A percentile compares a stretch with the other conserved stretches of the same genome.
phyloP scores from a whole-genome alignment of 805 yeast species.

The Sporopachydermia lactativora region DNA sequence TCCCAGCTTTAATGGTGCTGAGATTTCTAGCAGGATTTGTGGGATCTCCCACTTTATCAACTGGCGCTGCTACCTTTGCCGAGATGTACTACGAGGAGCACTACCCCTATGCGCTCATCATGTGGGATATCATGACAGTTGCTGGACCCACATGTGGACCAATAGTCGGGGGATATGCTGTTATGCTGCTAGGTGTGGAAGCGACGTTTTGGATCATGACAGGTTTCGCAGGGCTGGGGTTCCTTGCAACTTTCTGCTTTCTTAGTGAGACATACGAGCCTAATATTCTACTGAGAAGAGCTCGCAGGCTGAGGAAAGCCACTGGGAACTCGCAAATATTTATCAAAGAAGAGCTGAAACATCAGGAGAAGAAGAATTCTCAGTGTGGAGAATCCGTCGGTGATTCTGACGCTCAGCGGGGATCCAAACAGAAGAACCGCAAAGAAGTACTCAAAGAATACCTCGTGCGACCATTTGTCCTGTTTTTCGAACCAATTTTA shows the following conservation, averaged over 20 bases:
- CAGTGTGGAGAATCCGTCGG: conserved; percentile 16
- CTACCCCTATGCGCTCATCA: conserved; percentile 32
- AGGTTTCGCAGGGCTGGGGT: conserved; percentile 35
- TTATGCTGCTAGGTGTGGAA: conserved; percentile 49
- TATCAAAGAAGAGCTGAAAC: conserved; percentile 10
- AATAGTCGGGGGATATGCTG: conserved; percentile 37
- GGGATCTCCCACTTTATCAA: conserved; percentile 39
- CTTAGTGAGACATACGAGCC: conserved; percentile 50
- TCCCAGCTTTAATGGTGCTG: conserved; percentile 24
- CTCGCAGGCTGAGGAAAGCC: conserved; percentile 24
- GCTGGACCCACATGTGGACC: conserved; percentile 42
- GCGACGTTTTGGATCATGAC: conserved; percentile 46
- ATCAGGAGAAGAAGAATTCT: conserved; percentile 15
- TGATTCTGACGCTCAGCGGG: conserved; percentile 18
- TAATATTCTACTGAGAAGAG: conserved; percentile 38
- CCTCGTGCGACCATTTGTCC: conserved; percentile 32
- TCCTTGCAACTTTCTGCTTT: conserved; percentile 20
- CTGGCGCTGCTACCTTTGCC: conserved; percentile 38
- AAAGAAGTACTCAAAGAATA: background rate
- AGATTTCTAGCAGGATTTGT: conserved; percentile 36
- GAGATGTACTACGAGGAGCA: conserved; percentile 29
- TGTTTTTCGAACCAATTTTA: conserved; percentile 40
- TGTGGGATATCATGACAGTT: conserved; percentile 38
- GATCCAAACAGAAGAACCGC: conserved; percentile 22
- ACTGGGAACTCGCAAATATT: background rate